A percentile compares a stretch with the other conserved stretches of the same genome.
These are phyloP conservation scores for Vitis hybrid DNA, from an alignment of 177 flowering plant genomes.

Conservation along the genomic window DNA sequence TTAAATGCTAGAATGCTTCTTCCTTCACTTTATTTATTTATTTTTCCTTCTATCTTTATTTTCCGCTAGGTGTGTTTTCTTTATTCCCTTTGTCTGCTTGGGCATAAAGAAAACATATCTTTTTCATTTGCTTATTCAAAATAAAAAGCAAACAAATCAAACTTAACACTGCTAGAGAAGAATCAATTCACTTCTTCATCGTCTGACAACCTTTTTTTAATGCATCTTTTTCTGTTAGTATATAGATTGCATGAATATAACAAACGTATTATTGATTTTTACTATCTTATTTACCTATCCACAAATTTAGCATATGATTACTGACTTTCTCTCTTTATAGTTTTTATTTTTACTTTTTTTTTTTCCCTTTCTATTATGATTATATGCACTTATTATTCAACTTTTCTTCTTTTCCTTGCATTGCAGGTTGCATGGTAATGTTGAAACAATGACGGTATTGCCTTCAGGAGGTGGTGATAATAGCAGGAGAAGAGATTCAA, in stretches of 20 bases:
- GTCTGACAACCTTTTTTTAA: no score
- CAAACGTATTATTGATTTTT: neutral
- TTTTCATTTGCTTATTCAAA: neutral
- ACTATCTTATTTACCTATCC: neutral
- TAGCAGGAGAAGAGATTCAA: slow-evolving; percentile 81
- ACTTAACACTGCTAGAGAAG: no score
- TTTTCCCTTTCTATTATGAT: neutral
- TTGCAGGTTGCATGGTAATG: slow-evolving; percentile 91
- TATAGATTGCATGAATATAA: no score
- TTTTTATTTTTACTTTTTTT: neutral
- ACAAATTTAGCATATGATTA: neutral
- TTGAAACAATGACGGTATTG: slow-evolving; percentile 73
- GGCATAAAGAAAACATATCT: no score
- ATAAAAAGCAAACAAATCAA: no score
- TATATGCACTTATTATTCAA: neutral
- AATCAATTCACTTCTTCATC: no score
- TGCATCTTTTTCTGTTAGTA: no score
- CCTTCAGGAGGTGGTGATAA: slow-evolving; percentile 55
- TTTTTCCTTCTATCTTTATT: no score
- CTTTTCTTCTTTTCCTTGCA: neutral
- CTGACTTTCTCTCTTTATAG: neutral
- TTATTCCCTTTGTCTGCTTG: no score
- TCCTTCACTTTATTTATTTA: no score
- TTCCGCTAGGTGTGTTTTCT: no score
- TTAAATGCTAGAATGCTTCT: no score